Evolutionary conservation across 192 early-diverging fungal species (phyloP), one percentile per base, ranked within the genome.

Genomic region (Backusella mclennaniae): DNA sequence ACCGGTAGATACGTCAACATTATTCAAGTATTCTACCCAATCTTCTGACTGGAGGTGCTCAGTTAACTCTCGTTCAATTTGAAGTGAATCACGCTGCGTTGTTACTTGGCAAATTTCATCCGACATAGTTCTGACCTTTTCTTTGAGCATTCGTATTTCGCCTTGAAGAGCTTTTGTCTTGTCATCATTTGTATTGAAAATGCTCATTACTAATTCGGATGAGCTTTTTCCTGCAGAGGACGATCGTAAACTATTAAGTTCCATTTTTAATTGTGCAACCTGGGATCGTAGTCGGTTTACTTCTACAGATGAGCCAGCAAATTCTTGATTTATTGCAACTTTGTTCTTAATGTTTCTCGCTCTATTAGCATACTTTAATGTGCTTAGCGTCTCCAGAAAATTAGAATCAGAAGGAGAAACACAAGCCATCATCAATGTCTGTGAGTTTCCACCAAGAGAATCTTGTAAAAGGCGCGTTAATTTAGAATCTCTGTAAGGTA

Each of bases 401-500:
- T 97, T 96, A 56, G 85, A 77, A 73, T 96, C 95, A 41, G 94
- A 94, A 0, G 95, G 92, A 56, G 90, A 90, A 21, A 97, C 94
- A 83, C 97, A 98, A 0, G 98, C 96, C 71, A 99, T 92, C 91
- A 99, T 96, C 44, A 99, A 80, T 2, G 97, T 98, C 75, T 93
- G 90, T 39, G 95, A 92, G 71, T 95, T 99, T 29, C 98, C 98
- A 75, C 98, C 97, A 66, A 99, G 86, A 31, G 93, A 95, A 83
- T 99, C 98, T 84, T 98, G 97, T 63, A 99, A 89, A 86, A 99
- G 87, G 21, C 97, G 87, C 0, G 98, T 99, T 11, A 99, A 88
- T 80, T 99, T 99, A 15, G 94, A 96, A 80, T 99, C 97, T 44
- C 98, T 91, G 76, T 98, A 99, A 1, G 98, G 98, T 26, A 99